Evolutionary conservation across 2,329 filamentous ascomycete species (phyloP).

Genomic region (Zasmidium cellare): DNA sequence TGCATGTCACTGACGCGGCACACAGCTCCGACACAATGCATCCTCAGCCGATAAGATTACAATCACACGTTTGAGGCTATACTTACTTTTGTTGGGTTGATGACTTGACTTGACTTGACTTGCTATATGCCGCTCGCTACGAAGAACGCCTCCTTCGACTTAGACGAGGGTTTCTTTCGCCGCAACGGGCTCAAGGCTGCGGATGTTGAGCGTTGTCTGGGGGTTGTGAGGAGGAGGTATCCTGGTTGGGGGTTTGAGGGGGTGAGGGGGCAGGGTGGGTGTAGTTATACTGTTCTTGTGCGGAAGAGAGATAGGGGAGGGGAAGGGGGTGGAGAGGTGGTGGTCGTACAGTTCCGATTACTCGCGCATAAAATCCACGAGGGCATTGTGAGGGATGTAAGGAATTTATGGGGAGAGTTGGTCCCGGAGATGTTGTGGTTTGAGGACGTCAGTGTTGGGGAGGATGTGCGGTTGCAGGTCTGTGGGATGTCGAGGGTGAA

Average conservation of each 20-base stretch:
- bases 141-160: too few species aligned
- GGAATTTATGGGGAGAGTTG: constrained; percentile 2
- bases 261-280: constrained; percentile 14
- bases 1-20: background rate
- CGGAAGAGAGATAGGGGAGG: background rate
- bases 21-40: background rate
- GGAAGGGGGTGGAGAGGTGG: background rate
- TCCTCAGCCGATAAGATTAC: too few species aligned
- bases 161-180: constrained; percentile 1
- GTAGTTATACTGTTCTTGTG: constrained; percentile 11
- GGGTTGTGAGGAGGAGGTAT: background rate
- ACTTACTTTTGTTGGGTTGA: too few species aligned
- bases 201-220: constrained; percentile 2
- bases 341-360: constrained; percentile 13
- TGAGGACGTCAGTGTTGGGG: background rate
- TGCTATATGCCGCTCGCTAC: too few species aligned
- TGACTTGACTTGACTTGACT: too few species aligned
- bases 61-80: too few species aligned
- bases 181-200: background rate
- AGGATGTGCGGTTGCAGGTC: constrained; percentile 8
- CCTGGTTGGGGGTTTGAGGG: background rate
- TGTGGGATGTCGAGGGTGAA: constrained; percentile 12
- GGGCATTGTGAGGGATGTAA: constrained; percentile 4
- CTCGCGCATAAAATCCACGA: background rate
- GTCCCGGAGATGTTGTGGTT: constrained; percentile 8